phyloP scores from a whole-genome alignment of 2,329 filamentous ascomycete species.

The Cytospora piceae region DNA sequence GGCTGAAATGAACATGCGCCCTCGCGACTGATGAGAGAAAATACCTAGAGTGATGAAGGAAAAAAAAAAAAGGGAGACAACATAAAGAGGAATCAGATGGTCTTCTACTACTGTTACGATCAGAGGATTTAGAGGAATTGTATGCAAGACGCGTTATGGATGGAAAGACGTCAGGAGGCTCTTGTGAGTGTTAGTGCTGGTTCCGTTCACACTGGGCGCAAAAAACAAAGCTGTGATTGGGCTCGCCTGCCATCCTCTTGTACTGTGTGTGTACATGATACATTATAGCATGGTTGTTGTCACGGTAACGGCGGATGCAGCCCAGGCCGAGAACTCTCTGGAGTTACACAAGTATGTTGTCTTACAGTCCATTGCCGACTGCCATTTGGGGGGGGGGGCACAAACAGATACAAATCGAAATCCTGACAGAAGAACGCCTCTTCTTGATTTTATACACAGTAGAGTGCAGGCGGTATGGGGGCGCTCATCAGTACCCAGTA shows the following conservation, averaged over 20 bases:
- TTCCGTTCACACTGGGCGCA: neutral
- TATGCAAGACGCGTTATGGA: neutral
- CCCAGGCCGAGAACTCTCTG: neutral
- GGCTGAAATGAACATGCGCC: neutral
- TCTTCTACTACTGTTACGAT: neutral
- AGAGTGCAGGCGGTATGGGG: neutral
- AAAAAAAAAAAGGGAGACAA: neutral
- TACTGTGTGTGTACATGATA: neutral
- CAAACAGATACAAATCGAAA: neutral
- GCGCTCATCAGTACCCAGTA: neutral
- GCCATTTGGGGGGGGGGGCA: too few species aligned
- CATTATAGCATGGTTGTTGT: conserved; percentile 14
- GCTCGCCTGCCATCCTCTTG: neutral
- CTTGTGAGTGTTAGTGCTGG: neutral
- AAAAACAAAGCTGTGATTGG: neutral
- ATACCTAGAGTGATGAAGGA: neutral
- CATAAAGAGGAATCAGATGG: neutral
- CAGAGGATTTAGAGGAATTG: neutral
- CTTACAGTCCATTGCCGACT: neutral
- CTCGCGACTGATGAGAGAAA: neutral
- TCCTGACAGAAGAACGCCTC: neutral
- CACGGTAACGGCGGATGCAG: conserved; percentile 15
- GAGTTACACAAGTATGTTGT: neutral
- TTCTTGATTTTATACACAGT: neutral
- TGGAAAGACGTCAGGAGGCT: neutral